These are phyloP conservation scores for Lentithecium fluviatile DNA, from an alignment of 495 filamentous ascomycete genomes.

Conservation along the genomic window DNA sequence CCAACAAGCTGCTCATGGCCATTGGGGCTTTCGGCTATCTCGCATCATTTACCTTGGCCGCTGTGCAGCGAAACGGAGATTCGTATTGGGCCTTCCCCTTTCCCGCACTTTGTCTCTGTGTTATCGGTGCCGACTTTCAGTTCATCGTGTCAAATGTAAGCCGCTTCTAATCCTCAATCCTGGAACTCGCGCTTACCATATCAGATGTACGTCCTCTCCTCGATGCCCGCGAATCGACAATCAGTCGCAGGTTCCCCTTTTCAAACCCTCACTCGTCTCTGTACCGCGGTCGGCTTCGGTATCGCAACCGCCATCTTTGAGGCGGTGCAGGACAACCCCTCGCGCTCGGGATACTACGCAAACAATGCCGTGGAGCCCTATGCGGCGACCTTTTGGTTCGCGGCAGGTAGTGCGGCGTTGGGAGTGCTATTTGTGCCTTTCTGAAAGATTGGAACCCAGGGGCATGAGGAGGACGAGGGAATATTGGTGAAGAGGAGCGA, in stretches of 20 bases:
- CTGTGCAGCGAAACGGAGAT: slow-evolving; percentile 35
- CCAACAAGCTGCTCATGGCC: slow-evolving; percentile 46
- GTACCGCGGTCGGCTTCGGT: slow-evolving; percentile 41
- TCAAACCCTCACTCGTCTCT: slow-evolving; percentile 44
- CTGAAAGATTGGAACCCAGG: slow-evolving; percentile 42
- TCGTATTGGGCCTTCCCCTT: slow-evolving; percentile 46
- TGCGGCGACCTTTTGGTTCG: slow-evolving; percentile 39
- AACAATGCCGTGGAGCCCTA: slow-evolving; percentile 40
- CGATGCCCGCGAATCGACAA: slow-evolving; percentile 42
- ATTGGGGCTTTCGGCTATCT: slow-evolving; percentile 39
- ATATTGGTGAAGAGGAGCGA: slow-evolving; percentile 8
- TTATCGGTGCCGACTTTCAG: slow-evolving; percentile 48
- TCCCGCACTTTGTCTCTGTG: slow-evolving; percentile 40
- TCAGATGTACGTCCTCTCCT: slow-evolving; percentile 48
- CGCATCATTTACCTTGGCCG: slow-evolving; percentile 40
- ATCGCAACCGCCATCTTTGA: slow-evolving; percentile 44
- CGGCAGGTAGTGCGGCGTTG: slow-evolving; percentile 17
- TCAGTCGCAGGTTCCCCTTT: slow-evolving; percentile 45
- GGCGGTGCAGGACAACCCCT: slow-evolving; percentile 31
- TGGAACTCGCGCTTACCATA: no score
- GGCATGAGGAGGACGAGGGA: slow-evolving; percentile 29
- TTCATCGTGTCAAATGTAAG: slow-evolving; percentile 62
- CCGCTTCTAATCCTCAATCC: background rate
- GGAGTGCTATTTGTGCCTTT: slow-evolving; percentile 38
- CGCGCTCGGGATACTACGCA: slow-evolving; percentile 36